Conservation (phyloP, 768 basidiomycete genomes). For the Kwoniella sp. region DNA sequence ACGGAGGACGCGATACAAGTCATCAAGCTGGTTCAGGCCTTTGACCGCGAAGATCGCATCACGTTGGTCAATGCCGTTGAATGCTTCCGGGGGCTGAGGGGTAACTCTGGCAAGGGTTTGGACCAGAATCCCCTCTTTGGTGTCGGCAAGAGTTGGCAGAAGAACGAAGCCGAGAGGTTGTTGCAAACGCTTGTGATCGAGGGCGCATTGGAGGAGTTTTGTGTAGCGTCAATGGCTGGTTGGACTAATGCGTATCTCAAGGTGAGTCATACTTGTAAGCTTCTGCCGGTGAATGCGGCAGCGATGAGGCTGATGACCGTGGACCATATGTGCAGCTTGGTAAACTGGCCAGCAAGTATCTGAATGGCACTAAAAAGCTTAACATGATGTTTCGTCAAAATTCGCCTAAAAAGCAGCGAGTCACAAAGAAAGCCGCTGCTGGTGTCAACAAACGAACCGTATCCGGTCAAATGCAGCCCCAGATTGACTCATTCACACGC, state of each 20-base stretch:
- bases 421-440: conserved; percentile 3
- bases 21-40: conserved; percentile 63
- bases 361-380: conserved; percentile 32
- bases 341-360: conserved; percentile 16
- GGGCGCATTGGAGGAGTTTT: conserved; percentile 62
- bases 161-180: conserved; percentile 67
- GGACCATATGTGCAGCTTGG: conserved; percentile 29
- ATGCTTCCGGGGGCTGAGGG: conserved; percentile 68
- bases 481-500: conserved; percentile 19
- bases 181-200: conserved; percentile 64
- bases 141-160: conserved; percentile 58
- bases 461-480: conserved; percentile 8
- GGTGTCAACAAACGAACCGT: conserved; percentile 13
- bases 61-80: conserved; percentile 66
- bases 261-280: conserved; percentile 34
- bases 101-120: conserved; percentile 61
- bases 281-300: too few relatives aligned
- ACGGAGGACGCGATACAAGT: conserved; percentile 63
- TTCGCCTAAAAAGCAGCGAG: conserved; percentile 30
- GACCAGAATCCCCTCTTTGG: conserved; percentile 63
- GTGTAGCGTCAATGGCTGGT: conserved; percentile 58
- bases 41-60: conserved; percentile 61
- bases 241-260: conserved; percentile 57
- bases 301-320: too few relatives aligned
- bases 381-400: conserved; percentile 43